Base-by-base conservation (phyloP, 441 rosid genomes). In the Erodium texanum region DNA sequence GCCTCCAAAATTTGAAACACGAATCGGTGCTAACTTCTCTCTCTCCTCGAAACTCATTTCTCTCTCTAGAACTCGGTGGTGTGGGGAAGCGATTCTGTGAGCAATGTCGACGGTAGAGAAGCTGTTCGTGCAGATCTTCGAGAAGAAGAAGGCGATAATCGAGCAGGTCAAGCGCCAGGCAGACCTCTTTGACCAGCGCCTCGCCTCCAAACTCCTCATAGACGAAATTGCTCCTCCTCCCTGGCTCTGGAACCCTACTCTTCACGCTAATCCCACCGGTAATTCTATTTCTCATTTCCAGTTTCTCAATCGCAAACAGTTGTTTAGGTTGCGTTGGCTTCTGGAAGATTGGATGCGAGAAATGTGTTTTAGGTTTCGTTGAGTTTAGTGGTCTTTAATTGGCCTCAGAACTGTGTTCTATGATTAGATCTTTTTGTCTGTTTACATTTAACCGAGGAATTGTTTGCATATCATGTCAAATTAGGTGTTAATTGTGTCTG, bases 221-320 rank as follows among this genome's bases (percentile, higher is more conserved):
- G 80, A 82, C 32, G 95, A 93, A 70, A 65, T 89, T 10, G 52
- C 80, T 48, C 93, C 93, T 78, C 99, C 97, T 66, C 27, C 88
- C 7, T 91, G 91, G 89, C 90, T 93, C 66, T 74, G 74, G 41
- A 62, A 76, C 24, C 79, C 84, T 38, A 70, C 82, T 68, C 41
- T 75, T n/a, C 65, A 71, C 16, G 59, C 77, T 11, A 72, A 75
- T 77, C 76, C 73, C n/a, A 48, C 41, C 16, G 83, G 88, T 83
- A 83, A 36, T 19, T 15, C 22, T 6, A n/a, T 18, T 29, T 18
- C 15, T 16, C 45, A 16, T 10, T 18, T 48, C 3, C 16, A 16
- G n/a, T 43, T 5, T 15, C 58, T 22, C 18, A 19, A 14, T n/a
- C 50, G 18, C 9, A 27, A 22, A 3, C 43, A n/a, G 38, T 29